A percentile compares a stretch with the other conserved stretches of the same genome.
These are phyloP conservation scores for Neonectria coccinea DNA, from an alignment of 2,329 filamentous ascomycete genomes.

Conservation along the genomic window DNA sequence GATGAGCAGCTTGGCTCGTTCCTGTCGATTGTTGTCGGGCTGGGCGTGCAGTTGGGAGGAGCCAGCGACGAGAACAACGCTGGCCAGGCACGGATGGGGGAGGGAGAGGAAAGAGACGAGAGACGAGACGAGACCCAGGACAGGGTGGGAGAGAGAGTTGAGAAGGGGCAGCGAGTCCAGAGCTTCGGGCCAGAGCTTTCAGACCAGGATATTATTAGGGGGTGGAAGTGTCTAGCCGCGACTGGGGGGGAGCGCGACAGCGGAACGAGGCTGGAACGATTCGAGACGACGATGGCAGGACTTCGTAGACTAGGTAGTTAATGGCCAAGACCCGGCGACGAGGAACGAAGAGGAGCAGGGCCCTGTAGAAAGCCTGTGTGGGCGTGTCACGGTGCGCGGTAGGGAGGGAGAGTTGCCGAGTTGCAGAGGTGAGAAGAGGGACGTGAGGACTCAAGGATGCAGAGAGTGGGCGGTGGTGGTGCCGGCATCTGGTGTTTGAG, in stretches of 20 bases:
- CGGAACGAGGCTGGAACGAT: slow-evolving; percentile 12
- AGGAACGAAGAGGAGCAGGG: not conserved
- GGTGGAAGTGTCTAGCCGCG: slow-evolving; percentile 20
- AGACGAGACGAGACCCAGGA: slow-evolving; percentile 32
- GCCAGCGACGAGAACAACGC: slow-evolving; percentile 41
- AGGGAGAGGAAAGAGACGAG: slow-evolving; percentile 32
- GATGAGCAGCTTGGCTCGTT: slow-evolving; percentile 40
- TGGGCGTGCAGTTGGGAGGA: slow-evolving; percentile 39
- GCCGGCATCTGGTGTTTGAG: slow-evolving; percentile 44
- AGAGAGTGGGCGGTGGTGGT: slow-evolving; percentile 36
- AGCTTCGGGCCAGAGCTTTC: slow-evolving; percentile 29
- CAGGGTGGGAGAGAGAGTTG: slow-evolving; percentile 27
- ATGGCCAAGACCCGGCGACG: not conserved
- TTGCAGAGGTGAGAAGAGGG: slow-evolving; percentile 18
- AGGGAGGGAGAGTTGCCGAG: slow-evolving; percentile 8
- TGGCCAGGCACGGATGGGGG: slow-evolving; percentile 43
- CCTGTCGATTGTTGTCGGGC: slow-evolving; percentile 42
- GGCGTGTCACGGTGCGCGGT: not conserved
- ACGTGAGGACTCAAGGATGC: slow-evolving; percentile 33
- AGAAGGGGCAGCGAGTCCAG: slow-evolving; percentile 28
- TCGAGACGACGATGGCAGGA: not conserved
- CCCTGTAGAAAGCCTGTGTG: slow-evolving; percentile 1
- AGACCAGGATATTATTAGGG: slow-evolving; percentile 32
- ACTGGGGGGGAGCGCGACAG: slow-evolving; percentile 13
- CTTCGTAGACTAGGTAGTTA: not conserved